A percentile compares a stretch with the other conserved stretches of the same genome.
Conservation (phyloP, 305 asterid genomes). For the Plantago coronopus region DNA sequence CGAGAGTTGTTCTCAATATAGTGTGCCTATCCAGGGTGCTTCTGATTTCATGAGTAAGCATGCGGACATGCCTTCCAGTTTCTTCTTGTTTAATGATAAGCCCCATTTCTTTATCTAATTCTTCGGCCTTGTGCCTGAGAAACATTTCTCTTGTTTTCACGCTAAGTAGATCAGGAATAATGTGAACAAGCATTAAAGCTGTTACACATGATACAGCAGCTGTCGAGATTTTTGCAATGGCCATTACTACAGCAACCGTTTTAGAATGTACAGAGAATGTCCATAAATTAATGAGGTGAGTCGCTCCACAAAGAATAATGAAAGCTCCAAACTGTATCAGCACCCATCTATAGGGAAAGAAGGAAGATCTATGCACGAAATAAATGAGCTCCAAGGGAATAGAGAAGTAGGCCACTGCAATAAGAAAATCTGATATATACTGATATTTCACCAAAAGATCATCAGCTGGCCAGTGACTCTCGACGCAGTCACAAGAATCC, state of each 20-base stretch:
- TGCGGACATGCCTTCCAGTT: conserved; percentile 72
- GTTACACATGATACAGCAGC: conserved; percentile 70
- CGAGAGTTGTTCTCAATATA: conserved; percentile 62
- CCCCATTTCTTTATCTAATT: conserved; percentile 69
- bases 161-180: conserved; percentile 66
- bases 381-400: conserved; percentile 70
- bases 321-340: conserved; percentile 73
- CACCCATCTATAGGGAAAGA: conserved; percentile 79
- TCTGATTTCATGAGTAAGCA: conserved; percentile 78
- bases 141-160: conserved; percentile 53
- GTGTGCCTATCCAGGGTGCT: conserved; percentile 81
- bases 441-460: conserved; percentile 64
- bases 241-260: conserved; percentile 62
- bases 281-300: conserved; percentile 69
- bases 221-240: conserved; percentile 55
- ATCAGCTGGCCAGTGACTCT: conserved; percentile 61
- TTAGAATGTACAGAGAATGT: conserved; percentile 59
- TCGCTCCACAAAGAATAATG: conserved; percentile 71
- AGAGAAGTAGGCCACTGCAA: conserved; percentile 75
- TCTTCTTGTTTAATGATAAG: conserved; percentile 67
- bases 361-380: conserved; percentile 58
- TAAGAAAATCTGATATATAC: conserved; percentile 65
- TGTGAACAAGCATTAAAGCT: conserved; percentile 70
- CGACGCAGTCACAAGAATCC: conserved; percentile 70
- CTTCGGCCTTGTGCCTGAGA: conserved; percentile 60